A percentile compares a stretch with the other conserved stretches of the same genome.
These are phyloP conservation scores for Hygrophorus pudorinus DNA, from an alignment of 768 basidiomycete genomes.

Conservation along the genomic window DNA sequence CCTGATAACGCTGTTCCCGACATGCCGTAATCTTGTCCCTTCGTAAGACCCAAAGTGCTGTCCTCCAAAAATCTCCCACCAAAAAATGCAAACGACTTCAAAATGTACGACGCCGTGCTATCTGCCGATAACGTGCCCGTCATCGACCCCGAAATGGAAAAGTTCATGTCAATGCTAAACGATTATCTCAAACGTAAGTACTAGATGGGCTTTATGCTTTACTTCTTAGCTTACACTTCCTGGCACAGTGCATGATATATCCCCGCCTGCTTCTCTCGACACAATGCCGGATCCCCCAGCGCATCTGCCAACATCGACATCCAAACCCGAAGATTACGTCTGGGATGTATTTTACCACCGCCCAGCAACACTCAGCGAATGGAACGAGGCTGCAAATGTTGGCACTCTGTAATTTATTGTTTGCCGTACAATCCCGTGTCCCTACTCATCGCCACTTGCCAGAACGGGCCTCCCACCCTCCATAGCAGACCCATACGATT, in stretches of 20 bases:
- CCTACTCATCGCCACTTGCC: conserved; percentile 3
- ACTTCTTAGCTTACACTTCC: conserved; percentile 3
- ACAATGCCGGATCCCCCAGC: conserved; percentile 5
- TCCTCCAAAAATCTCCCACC: conserved; percentile 38
- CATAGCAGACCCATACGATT: conserved; percentile 44
- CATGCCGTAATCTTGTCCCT: background rate
- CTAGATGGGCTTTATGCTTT: background rate
- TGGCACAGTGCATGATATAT: conserved; percentile 23
- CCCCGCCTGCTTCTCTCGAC: conserved; percentile 7
- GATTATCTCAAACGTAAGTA: conserved; percentile 58
- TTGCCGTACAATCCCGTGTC: too few species aligned
- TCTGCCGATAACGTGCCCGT: conserved; percentile 22
- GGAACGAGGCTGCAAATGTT: conserved; percentile 45
- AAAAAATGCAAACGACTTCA: conserved; percentile 34
- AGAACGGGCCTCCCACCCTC: conserved; percentile 60
- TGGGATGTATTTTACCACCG: conserved; percentile 80
- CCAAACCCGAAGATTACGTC: conserved; percentile 46
- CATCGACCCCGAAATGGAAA: conserved; percentile 58
- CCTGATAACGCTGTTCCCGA: background rate
- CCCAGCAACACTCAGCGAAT: conserved; percentile 48
- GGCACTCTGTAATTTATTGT: conserved; percentile 70
- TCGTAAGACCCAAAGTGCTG: conserved; percentile 43
- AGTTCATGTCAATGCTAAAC: conserved; percentile 67
- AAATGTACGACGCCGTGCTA: conserved; percentile 65
- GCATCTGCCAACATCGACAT: background rate